Evolutionary conservation across 148 eudicot species (phyloP).

Genomic region (Arctostaphylos glauca): DNA sequence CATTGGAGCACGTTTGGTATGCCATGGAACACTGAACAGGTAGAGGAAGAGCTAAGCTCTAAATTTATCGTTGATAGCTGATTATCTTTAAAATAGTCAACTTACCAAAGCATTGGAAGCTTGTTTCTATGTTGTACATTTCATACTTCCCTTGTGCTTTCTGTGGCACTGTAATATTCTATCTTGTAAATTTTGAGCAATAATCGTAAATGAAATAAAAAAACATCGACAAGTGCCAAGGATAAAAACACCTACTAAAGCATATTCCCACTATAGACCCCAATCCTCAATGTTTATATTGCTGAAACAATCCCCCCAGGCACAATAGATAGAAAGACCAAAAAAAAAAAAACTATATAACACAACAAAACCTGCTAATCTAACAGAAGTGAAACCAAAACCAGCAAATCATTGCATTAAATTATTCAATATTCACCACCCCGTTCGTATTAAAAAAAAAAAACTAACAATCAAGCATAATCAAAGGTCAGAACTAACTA

Average conservation of each 20-base stretch:
- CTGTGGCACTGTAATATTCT: neutral
- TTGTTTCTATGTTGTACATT: neutral
- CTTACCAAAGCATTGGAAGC: neutral
- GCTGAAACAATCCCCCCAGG: neutral
- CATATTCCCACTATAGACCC: neutral
- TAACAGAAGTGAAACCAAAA: neutral
- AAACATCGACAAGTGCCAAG: neutral
- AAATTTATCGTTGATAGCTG: neutral
- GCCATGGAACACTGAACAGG: neutral
- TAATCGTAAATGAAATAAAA: neutral
- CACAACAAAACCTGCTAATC: neutral
- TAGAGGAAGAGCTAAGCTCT: neutral
- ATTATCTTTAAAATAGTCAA: neutral
- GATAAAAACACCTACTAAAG: neutral
- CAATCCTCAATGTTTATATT: too few relatives aligned
- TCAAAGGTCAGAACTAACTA: neutral
- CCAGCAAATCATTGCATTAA: neutral
- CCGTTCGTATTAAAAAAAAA: neutral
- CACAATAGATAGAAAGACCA: neutral
- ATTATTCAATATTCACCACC: constrained; percentile 6
- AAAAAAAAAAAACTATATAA: neutral
- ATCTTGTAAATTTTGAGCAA: neutral
- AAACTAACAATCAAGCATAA: neutral
- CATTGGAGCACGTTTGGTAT: neutral
- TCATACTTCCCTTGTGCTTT: neutral